phyloP scores from a whole-genome alignment of 139 green algal genomes.

The Prasinococcaceae sp. region DNA sequence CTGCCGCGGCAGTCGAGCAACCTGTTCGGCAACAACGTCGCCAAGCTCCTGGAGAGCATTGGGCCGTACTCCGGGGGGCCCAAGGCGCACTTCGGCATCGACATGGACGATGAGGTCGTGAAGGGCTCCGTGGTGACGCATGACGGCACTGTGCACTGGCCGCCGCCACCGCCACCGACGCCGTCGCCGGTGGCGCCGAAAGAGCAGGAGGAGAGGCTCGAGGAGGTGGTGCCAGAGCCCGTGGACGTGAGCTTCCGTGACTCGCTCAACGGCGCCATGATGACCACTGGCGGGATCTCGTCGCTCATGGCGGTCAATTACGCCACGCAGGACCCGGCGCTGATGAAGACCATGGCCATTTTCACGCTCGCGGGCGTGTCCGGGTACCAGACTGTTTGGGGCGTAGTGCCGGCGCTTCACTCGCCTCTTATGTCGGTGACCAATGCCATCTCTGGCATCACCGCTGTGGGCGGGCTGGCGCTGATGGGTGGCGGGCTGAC shows the following conservation, averaged over 20 bases:
- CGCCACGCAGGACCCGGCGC: neutral
- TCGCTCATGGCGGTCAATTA: neutral
- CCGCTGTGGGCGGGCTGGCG: constrained; percentile 10
- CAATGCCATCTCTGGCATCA: constrained; percentile 68
- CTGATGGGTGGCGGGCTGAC: constrained; percentile 5
- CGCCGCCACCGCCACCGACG: neutral
- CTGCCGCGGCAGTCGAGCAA: constrained; percentile 56
- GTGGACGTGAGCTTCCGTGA: neutral
- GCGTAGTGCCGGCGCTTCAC: constrained; percentile 71
- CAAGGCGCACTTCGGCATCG: constrained; percentile 7
- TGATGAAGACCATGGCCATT: neutral
- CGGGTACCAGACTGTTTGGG: constrained; percentile 39
- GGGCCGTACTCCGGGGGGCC: neutral
- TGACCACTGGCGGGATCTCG: neutral
- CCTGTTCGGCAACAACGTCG: constrained; percentile 81
- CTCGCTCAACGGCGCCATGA: neutral
- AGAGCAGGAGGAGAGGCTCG: neutral
- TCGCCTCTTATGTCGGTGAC: constrained; percentile 84
- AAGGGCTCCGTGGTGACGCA: constrained; percentile 4
- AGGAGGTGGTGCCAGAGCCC: neutral
- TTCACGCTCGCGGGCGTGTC: neutral
- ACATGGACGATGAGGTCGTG: constrained; percentile 16
- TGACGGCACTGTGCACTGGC: constrained; percentile 4
- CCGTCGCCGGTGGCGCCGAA: neutral
- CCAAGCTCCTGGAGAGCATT: constrained; percentile 26